Base-by-base conservation (phyloP, 352 stramenopile species). In the Globisporangium carolinianum region DNA sequence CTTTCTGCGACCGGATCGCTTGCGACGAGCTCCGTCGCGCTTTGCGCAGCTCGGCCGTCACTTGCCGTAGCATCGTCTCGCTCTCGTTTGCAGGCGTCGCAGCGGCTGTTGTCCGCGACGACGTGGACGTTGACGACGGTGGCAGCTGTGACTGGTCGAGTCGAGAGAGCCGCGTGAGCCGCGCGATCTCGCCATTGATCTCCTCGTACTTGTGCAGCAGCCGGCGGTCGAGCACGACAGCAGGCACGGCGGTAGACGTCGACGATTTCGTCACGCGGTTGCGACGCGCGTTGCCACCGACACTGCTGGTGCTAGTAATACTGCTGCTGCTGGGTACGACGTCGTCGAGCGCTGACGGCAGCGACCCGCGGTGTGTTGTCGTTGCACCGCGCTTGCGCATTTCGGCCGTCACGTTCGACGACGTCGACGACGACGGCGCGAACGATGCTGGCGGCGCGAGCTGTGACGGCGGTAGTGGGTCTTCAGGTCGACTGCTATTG, bases 1-100 rank as follows among this genome's bases (percentile, higher is more conserved):
- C 79, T 57, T 90, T 89, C 62, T 91, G 82, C 46, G 75, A 85
- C 59, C 89, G 79, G 59, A 91, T 87, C 66, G 86, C 85, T 60
- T 87, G 73, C 18, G 70, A 71, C 59, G 82, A 91, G 57, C 69
- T 86, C 37, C 75, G 75, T 57, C 77, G 78, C 2, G 71, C 78
- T 58, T 87, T 83, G 17, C 69, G 68, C 50, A 91, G 60, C 47
- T 91, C 82, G 9, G 59, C 68, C 37, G 66, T 71, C 42, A 84
- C 66, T 48, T 80, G 69, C 7, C 52, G 41, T 15, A 71, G 65
- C 51, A 61, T 69, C 1, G 56, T 39, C 35, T 62, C 60, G 37
- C 69, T 68, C 41, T 58, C 52, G 1, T 56, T 47, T 6, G 50
- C 32, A 5, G 9, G 5, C n/a, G 24, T 32, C 3, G 24, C 24